Base-by-base conservation (phyloP, 768 basidiomycete species). In the Pisolithus sp. region DNA sequence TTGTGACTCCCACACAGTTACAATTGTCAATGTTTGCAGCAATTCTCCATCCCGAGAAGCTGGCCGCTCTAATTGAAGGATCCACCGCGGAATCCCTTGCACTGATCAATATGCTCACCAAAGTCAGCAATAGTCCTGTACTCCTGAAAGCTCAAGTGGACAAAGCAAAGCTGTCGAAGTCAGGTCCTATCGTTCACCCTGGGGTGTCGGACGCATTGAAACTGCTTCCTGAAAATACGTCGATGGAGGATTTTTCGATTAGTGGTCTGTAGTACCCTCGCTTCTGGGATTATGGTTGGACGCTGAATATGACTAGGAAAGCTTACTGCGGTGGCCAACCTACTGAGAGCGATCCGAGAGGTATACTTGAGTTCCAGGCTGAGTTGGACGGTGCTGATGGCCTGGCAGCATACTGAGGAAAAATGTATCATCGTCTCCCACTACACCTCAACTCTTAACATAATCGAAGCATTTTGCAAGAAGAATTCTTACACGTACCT, bases 371-470 rank as follows among this genome's bases (percentile, higher is more conserved):
- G 7, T 10, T 10, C 28, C 34, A 4, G 34, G n/a, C n/a, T 21
- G 49, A 18, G 24, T 38, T 31, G 23, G 42, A 45, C 12, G 24
- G 48, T 42, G 36, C 49, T 56, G 39, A 59, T 7, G 18, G 20
- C 41, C 13, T 24, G 52, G 48, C 46, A 90, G 84, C 71, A 74
- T 34, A 93, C 90, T 0, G 83, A 88, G 38, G 95, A 99, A 71
- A 99, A 99, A 78, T 88, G 92, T 59, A 87, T 97, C 31, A 70
- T 99, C 39, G 90, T 95, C 31, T 97, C 93, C n/a, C 94, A 98
- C 64, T 99, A 89, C 62, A 98, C 94, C 0, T 86, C 88, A 5
- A 96, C 94, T 2, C 81, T 99, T 49, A 89, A 97, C 62, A 81
- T 99, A 51, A 73, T 99, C 28, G 92, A 97, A 71, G 81, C 81